Evolutionary conservation across 306 rosid species (phyloP).

Genomic region (Cyamopsis tetragonoloba): DNA sequence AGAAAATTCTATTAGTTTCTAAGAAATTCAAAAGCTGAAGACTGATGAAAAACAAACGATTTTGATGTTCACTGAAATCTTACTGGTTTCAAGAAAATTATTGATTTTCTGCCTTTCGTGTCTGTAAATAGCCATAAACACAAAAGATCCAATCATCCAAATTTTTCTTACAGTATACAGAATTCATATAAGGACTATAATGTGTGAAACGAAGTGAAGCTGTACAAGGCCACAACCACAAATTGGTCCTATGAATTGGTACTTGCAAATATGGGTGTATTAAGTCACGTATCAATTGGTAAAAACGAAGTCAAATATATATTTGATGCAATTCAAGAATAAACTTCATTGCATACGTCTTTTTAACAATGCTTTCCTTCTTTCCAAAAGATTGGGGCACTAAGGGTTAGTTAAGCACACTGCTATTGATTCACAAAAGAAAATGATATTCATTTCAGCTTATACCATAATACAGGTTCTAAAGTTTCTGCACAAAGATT

Average conservation of each 20-base stretch:
- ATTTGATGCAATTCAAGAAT: background rate
- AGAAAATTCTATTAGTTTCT: background rate
- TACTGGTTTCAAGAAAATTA: background rate
- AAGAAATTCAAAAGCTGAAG: background rate
- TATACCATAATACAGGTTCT: background rate
- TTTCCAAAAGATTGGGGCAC: background rate
- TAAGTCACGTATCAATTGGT: background rate
- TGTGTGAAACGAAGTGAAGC: no score
- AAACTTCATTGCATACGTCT: background rate
- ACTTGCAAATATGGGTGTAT: background rate
- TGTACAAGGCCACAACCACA: no score
- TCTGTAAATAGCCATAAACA: background rate
- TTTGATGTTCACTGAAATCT: background rate
- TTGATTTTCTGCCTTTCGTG: background rate
- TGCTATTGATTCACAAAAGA: background rate
- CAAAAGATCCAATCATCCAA: background rate
- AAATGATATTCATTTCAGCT: background rate
- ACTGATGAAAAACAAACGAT: background rate
- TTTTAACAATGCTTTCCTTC: background rate
- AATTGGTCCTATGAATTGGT: background rate
- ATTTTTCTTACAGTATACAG: no score
- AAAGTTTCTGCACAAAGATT: background rate
- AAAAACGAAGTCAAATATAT: background rate
- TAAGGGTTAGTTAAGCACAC: background rate
- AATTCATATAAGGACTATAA: no score